phyloP scores from a whole-genome alignment of 108 stramenopile genomes.

The Cylindrotheca closterium region DNA sequence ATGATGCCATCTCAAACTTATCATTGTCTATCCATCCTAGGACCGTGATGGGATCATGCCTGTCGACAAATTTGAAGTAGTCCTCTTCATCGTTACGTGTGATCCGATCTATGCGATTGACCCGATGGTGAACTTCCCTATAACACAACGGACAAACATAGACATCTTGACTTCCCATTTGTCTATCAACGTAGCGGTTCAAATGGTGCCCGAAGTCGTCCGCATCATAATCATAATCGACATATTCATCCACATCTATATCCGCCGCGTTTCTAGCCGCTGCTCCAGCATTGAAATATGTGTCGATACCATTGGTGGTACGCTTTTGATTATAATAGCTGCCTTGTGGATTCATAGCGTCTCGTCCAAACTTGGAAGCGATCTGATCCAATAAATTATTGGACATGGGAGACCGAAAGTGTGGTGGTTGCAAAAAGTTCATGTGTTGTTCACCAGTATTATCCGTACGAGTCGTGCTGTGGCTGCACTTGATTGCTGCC shows the following conservation, averaged over 20 bases:
- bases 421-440: constrained; percentile 78
- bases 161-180: constrained; percentile 70
- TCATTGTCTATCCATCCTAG: constrained; percentile 59
- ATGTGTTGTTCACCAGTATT: constrained; percentile 13
- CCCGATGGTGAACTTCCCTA: constrained; percentile 45
- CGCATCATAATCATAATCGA: constrained; percentile 28
- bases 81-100: constrained; percentile 26
- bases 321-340: constrained; percentile 51
- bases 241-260: constrained; percentile 26
- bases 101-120: constrained; percentile 1
- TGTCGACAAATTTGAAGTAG: constrained; percentile 14
- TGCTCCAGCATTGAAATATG: constrained; percentile 4
- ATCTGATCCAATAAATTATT: constrained; percentile 83
- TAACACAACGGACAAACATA: constrained; percentile 84
- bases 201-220: constrained; percentile 47
- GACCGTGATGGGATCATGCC: constrained; percentile 75
- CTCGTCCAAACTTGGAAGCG: constrained; percentile 69
- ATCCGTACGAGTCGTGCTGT: constrained; percentile 28
- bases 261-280: constrained; percentile 20
- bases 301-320: neutral
- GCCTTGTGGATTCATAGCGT: constrained; percentile 59
- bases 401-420: constrained; percentile 76
- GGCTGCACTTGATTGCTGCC: constrained; percentile 49
- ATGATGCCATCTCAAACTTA: constrained; percentile 53
- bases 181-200: constrained; percentile 45